Evolutionary conservation across 768 basidiomycete genomes (phyloP), one percentile per base, ranked within the genome.

Genomic region (Tephrocybe sp.): DNA sequence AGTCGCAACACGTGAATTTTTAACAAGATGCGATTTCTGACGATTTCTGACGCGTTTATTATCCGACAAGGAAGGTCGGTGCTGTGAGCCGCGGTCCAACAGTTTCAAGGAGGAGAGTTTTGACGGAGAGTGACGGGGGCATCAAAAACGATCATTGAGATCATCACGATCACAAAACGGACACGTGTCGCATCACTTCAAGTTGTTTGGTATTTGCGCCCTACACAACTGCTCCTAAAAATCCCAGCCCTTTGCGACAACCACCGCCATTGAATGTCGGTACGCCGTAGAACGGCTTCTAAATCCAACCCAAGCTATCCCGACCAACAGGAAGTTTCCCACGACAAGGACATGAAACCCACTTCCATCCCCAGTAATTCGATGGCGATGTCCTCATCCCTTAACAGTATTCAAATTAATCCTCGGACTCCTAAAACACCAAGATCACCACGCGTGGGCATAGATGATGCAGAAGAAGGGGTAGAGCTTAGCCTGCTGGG

Each of bases 401-500:
- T 85, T 48, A 76, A 77, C 58, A 78, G 75, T 54, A 80, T 83
- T 48, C 75, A 74, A 49, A 79, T 84, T 50, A 73, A 76, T 36
- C 81, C 83, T 41, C 78, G 82, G 34, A 78, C 75, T 24, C 68
- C 74, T 34, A 71, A 73, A 46, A 70, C 75, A 23, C 68, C 73
- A 40, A 70, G 71, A 38, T 66, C 72, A 25, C 64, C 72, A 16
- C 64, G 69, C 15, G 53, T 66, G 40, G 52, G 67, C 47, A 55
- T 69, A 54, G 65, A 70, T 27, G 63, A 66, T 50, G 66, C 57
- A 22, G 75, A 70, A 39, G 84, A 85, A 45, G 80, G 80, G 29
- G 71, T 87, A 0, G 82, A 88, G 63, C 64, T 89, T 22, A 78
- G 72, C 55, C 67, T 88, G 42, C 68, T 89, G 38, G 74, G 73